Evolutionary conservation across 305 asterid genomes (phyloP).

Genomic region (Caryopteris hybrid): DNA sequence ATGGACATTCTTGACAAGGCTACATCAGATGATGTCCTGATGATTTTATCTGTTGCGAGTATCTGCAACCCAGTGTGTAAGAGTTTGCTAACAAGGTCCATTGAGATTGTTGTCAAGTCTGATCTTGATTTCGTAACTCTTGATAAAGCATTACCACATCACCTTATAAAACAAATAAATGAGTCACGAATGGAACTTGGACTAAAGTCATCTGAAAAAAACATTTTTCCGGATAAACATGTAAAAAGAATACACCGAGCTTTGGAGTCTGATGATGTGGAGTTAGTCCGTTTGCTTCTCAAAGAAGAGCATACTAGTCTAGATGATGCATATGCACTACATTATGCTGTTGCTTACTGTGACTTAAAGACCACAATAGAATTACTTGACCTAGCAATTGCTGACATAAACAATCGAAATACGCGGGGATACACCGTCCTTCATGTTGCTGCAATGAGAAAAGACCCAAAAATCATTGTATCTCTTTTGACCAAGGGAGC

Average conservation of each 20-base stretch:
- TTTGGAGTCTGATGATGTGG: constrained; percentile 92
- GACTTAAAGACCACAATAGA: constrained; percentile 88
- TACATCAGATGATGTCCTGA: constrained; percentile 65
- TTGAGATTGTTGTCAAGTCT: constrained; percentile 70
- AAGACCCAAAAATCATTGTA: constrained; percentile 84
- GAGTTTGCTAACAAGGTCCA: constrained; percentile 51
- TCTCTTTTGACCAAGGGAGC: constrained; percentile 95
- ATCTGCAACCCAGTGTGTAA: constrained; percentile 54
- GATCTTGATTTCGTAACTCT: constrained; percentile 76
- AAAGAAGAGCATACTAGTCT: constrained; percentile 79
- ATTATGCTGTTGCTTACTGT: constrained; percentile 92
- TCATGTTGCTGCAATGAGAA: constrained; percentile 91
- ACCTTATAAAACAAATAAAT: constrained; percentile 54
- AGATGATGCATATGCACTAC: constrained; percentile 85
- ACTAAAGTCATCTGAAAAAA: constrained; percentile 43
- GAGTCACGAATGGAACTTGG: constrained; percentile 54
- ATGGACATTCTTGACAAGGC: constrained; percentile 70
- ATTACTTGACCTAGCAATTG: constrained; percentile 84
- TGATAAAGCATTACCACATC: constrained; percentile 69
- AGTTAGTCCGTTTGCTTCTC: constrained; percentile 80
- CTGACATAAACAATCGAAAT: constrained; percentile 78
- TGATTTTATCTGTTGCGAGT: constrained; percentile 66
- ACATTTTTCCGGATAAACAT: constrained; percentile 63
- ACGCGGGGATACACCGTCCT: constrained; percentile 84
- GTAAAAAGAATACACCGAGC: constrained; percentile 91